These are phyloP conservation scores for Stagonosporopsis tanaceti DNA, from an alignment of 2,329 filamentous ascomycete species.

Conservation along the genomic window DNA sequence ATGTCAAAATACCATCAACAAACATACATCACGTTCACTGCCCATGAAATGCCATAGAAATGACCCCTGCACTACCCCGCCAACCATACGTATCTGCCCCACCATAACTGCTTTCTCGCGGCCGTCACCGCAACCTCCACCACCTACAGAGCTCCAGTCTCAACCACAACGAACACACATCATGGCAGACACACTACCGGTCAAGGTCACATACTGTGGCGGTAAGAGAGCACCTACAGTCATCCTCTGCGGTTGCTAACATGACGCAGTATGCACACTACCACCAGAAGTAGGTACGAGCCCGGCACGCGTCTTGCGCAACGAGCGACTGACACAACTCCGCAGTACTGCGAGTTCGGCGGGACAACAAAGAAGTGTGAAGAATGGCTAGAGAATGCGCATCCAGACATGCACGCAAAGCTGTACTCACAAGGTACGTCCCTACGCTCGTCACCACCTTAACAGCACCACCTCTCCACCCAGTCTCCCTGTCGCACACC, in stretches of 20 bases:
- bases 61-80: constrained; percentile 24
- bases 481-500: no score
- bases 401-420: constrained; percentile 75
- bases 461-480: no score
- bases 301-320: constrained; percentile 18
- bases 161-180: constrained; percentile 6
- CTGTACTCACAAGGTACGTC: constrained; percentile 85
- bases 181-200: constrained; percentile 54
- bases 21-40: not conserved
- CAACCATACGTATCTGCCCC: constrained; percentile 2
- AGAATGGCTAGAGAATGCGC: constrained; percentile 85
- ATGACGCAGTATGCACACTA: constrained; percentile 65
- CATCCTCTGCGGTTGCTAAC: constrained; percentile 28
- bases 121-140: constrained; percentile 19
- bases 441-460: no score
- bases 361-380: constrained; percentile 96
- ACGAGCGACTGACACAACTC: constrained; percentile 19
- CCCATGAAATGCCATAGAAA: not conserved
- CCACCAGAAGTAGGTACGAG: constrained; percentile 70
- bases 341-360: constrained; percentile 97
- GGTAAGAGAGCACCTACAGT: constrained; percentile 50
- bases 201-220: constrained; percentile 68
- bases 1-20: not conserved
- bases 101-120: constrained; percentile 21
- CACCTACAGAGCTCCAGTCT: constrained; percentile 6